Base-by-base conservation (phyloP, 129 eudicot genomes). In the Pseudognaphalium luteoalbum region DNA sequence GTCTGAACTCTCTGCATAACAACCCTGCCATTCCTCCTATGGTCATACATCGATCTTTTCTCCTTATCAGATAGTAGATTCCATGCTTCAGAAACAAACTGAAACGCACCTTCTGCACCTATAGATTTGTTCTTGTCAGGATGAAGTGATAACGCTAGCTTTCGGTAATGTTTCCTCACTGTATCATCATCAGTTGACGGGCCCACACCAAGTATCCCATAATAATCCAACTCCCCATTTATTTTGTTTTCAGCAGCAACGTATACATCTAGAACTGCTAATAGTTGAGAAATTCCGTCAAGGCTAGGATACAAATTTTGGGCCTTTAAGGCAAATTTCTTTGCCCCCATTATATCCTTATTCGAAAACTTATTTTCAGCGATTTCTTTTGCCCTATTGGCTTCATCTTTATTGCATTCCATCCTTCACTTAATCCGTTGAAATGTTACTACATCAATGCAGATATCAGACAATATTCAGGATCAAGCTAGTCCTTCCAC, bases 361-460 rank as follows among this genome's bases (percentile, higher is more conserved):
- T 76, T 79, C 50, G 68, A 68, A 59, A 92, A 89, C 85, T 86
- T 89, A 82, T 47, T 87, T 82, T 92, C 98, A 32, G 96, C 90
- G 21, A 89, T 88, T 78, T 86, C 96, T 81, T 86, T 92, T 5
- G 98, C 96, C 86, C 96, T 92, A n/a, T 58, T n/a, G 50, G 98
- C 98, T 80, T 92, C 98, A 50, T 92, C 98, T 74, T 79, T 89
- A 54, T 92, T 92, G 86, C 98, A 89, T 78, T 92, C 98, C 98
- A 92, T 92, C 30, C 8, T 80, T 68, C 28, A 25, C 75, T 68
- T 57, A 29, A 57, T 63, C 51, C 72, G 42, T 21, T 62, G 2
- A 21, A 64, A 61, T 33, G 56, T 28, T 71, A 78, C 54, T 58
- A 71, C 64, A 78, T 5, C 3, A 35, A 41, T 41, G 47, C 47